A percentile compares a stretch with the other conserved stretches of the same genome.
These are phyloP conservation scores for Ganoderma lingzhi DNA, from an alignment of 1,284 basidiomycete genomes.

Conservation along the genomic window DNA sequence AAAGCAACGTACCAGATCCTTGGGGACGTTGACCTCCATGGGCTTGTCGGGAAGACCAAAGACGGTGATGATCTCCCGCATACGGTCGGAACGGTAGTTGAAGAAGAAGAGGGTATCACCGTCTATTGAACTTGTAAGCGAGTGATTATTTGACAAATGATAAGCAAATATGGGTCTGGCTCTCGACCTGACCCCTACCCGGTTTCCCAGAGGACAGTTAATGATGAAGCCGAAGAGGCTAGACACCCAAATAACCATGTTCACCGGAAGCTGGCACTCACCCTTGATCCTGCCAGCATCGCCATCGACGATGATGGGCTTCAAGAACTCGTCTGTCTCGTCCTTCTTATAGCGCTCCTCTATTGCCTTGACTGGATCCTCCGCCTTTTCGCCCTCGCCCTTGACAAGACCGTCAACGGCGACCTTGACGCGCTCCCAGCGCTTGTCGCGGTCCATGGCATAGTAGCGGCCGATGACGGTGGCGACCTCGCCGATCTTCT, in stretches of 20 bases:
- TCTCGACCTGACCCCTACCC: background rate
- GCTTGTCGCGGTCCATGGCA: slow-evolving; percentile 95
- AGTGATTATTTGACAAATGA: background rate
- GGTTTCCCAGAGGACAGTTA: background rate
- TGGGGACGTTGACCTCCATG: slow-evolving; percentile 84
- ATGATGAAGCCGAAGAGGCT: background rate
- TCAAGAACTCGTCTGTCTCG: slow-evolving; percentile 92
- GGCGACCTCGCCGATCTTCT: slow-evolving; percentile 77
- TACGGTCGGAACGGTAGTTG: slow-evolving; percentile 95
- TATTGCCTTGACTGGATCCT: slow-evolving; percentile 73
- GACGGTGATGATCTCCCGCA: slow-evolving; percentile 87
- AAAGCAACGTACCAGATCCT: slow-evolving; percentile 66
- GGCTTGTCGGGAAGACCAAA: slow-evolving; percentile 86
- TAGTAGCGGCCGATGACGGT: slow-evolving; percentile 91
- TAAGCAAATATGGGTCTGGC: too few relatives aligned
- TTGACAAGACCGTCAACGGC: slow-evolving; percentile 85
- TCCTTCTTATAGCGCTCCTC: slow-evolving; percentile 81
- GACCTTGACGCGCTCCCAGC: slow-evolving; percentile 91
- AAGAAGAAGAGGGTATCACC: slow-evolving; percentile 90
- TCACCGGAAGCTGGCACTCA: slow-evolving; percentile 36
- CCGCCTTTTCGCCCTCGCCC: slow-evolving; percentile 73
- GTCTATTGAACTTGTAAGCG: slow-evolving; percentile 43
- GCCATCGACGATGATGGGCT: slow-evolving; percentile 88
- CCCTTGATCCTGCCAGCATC: slow-evolving; percentile 84
- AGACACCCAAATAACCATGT: background rate